These are phyloP conservation scores for Tulasnella sp. DNA, from an alignment of 768 basidiomycete genomes.

Conservation along the genomic window DNA sequence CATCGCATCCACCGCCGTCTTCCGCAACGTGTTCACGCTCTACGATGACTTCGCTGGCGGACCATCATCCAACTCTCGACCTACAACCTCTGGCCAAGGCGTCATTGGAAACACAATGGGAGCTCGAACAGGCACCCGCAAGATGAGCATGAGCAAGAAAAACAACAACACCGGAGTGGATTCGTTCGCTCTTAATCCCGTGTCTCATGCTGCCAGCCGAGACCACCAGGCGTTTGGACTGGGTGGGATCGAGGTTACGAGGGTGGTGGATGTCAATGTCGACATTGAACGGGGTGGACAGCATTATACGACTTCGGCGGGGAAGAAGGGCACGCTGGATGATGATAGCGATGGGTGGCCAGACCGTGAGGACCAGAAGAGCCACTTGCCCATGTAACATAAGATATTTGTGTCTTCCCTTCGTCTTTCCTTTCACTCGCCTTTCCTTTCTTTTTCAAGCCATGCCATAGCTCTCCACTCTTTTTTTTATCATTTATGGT, in stretches of 20 bases:
- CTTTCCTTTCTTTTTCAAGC: neutral
- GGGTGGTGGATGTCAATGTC: neutral
- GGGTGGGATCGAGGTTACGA: neutral
- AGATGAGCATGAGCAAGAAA: neutral
- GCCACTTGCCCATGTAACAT: neutral
- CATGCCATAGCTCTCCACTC: neutral
- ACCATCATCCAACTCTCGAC: neutral
- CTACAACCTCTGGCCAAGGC: neutral
- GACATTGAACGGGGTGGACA: neutral
- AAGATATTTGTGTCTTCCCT: neutral
- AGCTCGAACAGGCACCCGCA: neutral
- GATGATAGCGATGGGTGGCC: neutral
- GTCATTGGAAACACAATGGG: neutral
- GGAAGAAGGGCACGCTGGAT: neutral
- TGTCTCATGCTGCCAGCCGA: neutral
- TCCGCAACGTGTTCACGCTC: conserved; percentile 8
- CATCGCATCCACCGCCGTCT: conserved; percentile 14
- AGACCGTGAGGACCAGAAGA: neutral
- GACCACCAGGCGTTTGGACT: neutral
- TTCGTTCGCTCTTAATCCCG: neutral
- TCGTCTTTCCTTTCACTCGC: neutral
- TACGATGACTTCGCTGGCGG: conserved; percentile 7
- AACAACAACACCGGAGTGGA: neutral
- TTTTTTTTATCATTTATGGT: neutral
- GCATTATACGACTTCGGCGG: neutral